Evolutionary conservation across 495 filamentous ascomycete genomes (phyloP).

Genomic region (Trichoderma parareesei): DNA sequence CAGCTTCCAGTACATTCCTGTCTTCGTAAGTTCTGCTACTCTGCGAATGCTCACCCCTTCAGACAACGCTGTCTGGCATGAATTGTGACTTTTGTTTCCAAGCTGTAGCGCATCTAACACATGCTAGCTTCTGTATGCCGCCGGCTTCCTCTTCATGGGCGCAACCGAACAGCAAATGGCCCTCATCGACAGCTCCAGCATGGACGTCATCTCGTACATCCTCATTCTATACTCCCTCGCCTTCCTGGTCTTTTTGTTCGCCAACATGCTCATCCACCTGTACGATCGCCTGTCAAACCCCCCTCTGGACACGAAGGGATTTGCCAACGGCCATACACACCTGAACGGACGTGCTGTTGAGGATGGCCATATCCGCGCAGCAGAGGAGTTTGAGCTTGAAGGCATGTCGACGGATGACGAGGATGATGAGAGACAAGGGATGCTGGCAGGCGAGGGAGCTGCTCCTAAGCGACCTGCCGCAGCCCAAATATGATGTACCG

Average conservation of each 20-base stretch:
- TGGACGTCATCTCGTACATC: conserved; percentile 86
- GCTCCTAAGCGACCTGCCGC: neutral
- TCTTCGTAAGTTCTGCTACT: conserved; percentile 59
- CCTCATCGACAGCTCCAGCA: conserved; percentile 58
- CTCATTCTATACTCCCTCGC: conserved; percentile 84
- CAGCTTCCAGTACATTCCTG: conserved; percentile 89
- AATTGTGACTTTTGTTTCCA: too few relatives aligned
- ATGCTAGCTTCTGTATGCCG: conserved; percentile 76
- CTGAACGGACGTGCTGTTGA: conserved; percentile 51
- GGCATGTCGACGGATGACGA: conserved; percentile 84
- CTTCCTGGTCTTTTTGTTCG: conserved; percentile 84
- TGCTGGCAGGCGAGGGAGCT: conserved; percentile 24
- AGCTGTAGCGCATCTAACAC: conserved; percentile 9
- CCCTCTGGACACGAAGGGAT: conserved; percentile 21
- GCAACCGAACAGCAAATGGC: conserved; percentile 94
- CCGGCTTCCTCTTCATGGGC: conserved; percentile 95
- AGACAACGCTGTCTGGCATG: neutral
- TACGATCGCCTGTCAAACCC: conserved; percentile 54
- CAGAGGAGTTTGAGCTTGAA: conserved; percentile 84
- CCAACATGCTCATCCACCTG: conserved; percentile 72
- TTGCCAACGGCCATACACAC: conserved; percentile 21
- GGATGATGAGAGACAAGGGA: conserved; percentile 39
- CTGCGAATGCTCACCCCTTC: too few relatives aligned
- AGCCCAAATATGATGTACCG: neutral
- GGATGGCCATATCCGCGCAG: conserved; percentile 54